Base-by-base conservation (phyloP, 1,284 basidiomycete genomes). In the Cronartium quercuum region DNA sequence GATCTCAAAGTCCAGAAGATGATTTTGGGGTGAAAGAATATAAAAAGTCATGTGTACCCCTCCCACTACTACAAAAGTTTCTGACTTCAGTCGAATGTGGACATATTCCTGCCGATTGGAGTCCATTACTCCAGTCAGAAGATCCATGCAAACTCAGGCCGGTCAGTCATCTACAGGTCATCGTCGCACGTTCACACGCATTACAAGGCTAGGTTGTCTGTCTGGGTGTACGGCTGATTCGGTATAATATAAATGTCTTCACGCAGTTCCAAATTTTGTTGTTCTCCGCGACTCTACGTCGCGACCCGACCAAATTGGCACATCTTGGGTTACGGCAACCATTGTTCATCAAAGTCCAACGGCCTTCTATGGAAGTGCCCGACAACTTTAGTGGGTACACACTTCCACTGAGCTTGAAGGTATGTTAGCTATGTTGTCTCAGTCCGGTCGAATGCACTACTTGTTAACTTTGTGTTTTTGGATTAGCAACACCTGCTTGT, bases 201-300 rank as follows among this genome's bases (percentile, higher is more conserved):
- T 29, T 29, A 2, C 29, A 29, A 29, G 1, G 29, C 29, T 29
- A 29, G 29, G 29, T 29, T 29, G 29, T 29, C 29, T 29, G 29
- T 29, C 29, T 29, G 29, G 29, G 29, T 29, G 29, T 29, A 84
- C 24, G 24, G 6, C 66, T 57, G 38, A 38, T 60, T 44, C 18
- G 15, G 66, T 29, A 42, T 13, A 29, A 29, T 29, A 29, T 29
- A 29, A 29, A 29, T 29, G 29, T 2, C 29, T 29, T 29, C 29
- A 35, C 34, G 37, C 89, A 92, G 67, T 95, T 94, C 78, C 95
- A 98, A 81, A 98, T 98, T 80, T 85, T 99, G 6, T 85, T 99
- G 3, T 98, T 98, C 83, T 97, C 94, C 1, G 96, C 96, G 0
- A 99, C 96, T 0, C 86, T 98, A 29, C 97, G 94, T 0, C 87